Percentiles rank a stretch among this genome's conserved stretches.
Evolutionary conservation across 139 green algal species (phyloP).

Genomic region (Raphidocelis subcapitata): DNA sequence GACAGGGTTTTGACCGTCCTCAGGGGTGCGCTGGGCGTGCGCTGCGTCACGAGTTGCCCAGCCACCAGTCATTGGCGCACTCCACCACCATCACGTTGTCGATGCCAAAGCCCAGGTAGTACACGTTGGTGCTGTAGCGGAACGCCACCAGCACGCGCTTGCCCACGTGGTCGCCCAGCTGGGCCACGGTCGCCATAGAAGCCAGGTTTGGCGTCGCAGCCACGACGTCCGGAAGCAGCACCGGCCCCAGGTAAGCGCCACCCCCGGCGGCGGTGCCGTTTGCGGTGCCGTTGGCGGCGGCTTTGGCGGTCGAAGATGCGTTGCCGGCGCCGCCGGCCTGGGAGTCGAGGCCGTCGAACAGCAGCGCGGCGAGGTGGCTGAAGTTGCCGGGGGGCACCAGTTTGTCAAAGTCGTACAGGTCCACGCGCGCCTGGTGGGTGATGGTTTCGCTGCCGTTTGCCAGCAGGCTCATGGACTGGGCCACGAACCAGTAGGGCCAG

Average conservation of each 20-base stretch:
- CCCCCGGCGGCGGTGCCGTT: no score
- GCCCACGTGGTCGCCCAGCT: conserved; percentile 1
- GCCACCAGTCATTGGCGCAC: no score
- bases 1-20: no score
- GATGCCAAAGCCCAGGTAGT: conserved; percentile 9
- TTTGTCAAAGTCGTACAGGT: conserved; percentile 28
- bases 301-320: no score
- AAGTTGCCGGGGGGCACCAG: conserved; percentile 17
- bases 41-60: no score
- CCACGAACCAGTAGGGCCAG: conserved; percentile 20
- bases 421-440: conserved; percentile 3
- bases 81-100: conserved; percentile 40
- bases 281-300: no score
- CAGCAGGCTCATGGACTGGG: conserved; percentile 22
- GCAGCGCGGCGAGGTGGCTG: conserved; percentile 4
- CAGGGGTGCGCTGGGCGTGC: no score
- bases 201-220: conserved; percentile 7
- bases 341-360: conserved; percentile 5
- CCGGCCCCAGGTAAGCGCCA: conserved; percentile 7
- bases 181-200: conserved; percentile 7
- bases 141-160: conserved; percentile 11
- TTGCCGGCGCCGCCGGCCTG: neutral
- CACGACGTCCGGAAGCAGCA: conserved; percentile 9
- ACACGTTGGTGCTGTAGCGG: conserved; percentile 21
- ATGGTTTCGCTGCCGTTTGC: conserved; percentile 23